These are phyloP conservation scores for bread wheat (Triticum aestivum) DNA, from an alignment of 176 grass and related monocot genomes.

Conservation along the genomic window IWGSC_CS_RefSeq_v2.1 NC_057811.1:89112199-89112698, in stretches of 20 bases:
- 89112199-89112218: conserved; percentile 49
- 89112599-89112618: conserved; percentile 52
- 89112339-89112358: conserved; percentile 46
- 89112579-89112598: conserved; percentile 64
- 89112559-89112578: conserved; percentile 74
- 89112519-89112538: conserved; percentile 45
- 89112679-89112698: conserved; percentile 33
- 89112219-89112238: conserved; percentile 63
- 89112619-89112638: conserved; percentile 43
- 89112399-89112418: conserved; percentile 15
- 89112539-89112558: conserved; percentile 44
- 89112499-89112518: conserved; percentile 74
- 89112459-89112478: conserved; percentile 68
- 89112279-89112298: conserved; percentile 56
- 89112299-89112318: conserved; percentile 57
- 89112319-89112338: conserved; percentile 61
- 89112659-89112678: neutral
- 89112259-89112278: conserved; percentile 84
- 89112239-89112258: conserved; percentile 63
- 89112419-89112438: conserved; percentile 67
- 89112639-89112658: conserved; percentile 26
- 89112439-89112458: conserved; percentile 65
- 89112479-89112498: conserved; percentile 62
- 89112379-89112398: conserved; percentile 33
- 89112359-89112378: conserved; percentile 76